Conservation (phyloP, 2,329 filamentous ascomycete species). For the Aspergillus pseudotamarii region DNA sequence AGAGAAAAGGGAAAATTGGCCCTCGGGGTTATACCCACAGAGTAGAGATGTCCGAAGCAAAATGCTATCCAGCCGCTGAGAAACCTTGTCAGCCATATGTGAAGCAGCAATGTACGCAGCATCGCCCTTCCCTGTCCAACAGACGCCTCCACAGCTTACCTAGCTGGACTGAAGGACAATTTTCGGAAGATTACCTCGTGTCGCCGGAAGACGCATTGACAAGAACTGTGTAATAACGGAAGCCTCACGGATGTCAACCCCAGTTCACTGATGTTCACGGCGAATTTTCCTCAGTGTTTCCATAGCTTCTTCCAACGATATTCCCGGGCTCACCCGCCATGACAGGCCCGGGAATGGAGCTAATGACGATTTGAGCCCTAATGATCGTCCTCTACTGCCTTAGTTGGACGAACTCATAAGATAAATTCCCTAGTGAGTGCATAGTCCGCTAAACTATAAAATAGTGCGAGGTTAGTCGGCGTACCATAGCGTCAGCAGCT, state of each 20-base stretch:
- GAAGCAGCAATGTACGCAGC: neutral
- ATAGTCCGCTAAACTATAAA: constrained; percentile 2
- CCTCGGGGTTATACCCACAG: neutral
- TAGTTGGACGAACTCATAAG: neutral
- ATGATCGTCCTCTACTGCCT: neutral
- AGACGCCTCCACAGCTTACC: neutral
- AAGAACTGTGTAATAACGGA: constrained; percentile 14
- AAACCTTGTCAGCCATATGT: neutral
- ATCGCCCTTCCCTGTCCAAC: neutral
- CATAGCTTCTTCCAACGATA: neutral
- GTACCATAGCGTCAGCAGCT: neutral
- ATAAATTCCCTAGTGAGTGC: neutral
- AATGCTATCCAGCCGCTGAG: neutral
- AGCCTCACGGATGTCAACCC: constrained; percentile 16
- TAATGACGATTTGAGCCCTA: constrained; percentile 1
- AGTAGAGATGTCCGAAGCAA: neutral
- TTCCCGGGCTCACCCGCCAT: constrained; percentile 6
- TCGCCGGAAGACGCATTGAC: constrained; percentile 17
- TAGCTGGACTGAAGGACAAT: constrained; percentile 14
- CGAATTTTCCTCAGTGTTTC: constrained; percentile 13
- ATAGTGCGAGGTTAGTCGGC: neutral
- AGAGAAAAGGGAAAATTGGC: neutral
- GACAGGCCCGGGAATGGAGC: neutral
- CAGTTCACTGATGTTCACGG: constrained; percentile 11
- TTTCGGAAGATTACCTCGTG: constrained; percentile 24